Evolutionary conservation across 768 basidiomycete species (phyloP).

Genomic region (Boletus tylopilopsis): DNA sequence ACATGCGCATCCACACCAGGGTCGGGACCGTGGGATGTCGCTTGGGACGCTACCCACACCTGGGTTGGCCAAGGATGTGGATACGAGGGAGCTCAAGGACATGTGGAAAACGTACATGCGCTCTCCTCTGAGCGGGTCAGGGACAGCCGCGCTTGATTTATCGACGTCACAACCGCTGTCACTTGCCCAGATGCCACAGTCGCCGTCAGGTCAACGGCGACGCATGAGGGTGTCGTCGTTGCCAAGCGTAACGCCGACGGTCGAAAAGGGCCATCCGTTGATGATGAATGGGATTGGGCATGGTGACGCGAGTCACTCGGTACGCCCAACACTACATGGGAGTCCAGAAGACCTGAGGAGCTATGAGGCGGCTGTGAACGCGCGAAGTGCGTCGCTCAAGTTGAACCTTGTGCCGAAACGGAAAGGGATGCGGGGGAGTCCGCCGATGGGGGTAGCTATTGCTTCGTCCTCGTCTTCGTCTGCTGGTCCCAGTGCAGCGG

Average conservation of each 20-base stretch:
- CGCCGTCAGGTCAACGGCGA: slow-evolving; percentile 31
- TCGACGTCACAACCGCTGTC: slow-evolving; percentile 9
- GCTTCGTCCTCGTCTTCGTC: not conserved
- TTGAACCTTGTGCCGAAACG: slow-evolving; percentile 51
- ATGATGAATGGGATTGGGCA: slow-evolving; percentile 15
- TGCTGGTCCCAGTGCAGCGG: slow-evolving; percentile 4
- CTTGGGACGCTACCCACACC: slow-evolving; percentile 31
- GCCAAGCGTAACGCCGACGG: slow-evolving; percentile 65
- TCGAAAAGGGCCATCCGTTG: slow-evolving; percentile 20
- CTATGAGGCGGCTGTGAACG: slow-evolving; percentile 75
- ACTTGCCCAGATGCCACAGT: slow-evolving; percentile 22
- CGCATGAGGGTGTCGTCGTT: slow-evolving; percentile 62
- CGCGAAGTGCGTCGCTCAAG: slow-evolving; percentile 57
- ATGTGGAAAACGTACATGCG: slow-evolving; percentile 76
- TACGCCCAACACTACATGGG: slow-evolving; percentile 41
- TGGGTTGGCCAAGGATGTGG: slow-evolving; percentile 33
- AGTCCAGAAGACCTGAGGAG: slow-evolving; percentile 60
- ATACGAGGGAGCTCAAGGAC: slow-evolving; percentile 53
- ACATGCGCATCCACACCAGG: slow-evolving; percentile 16
- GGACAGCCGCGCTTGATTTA: slow-evolving; percentile 7
- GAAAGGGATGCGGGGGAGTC: slow-evolving; percentile 25
- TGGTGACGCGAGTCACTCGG: slow-evolving; percentile 16
- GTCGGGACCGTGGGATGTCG: slow-evolving; percentile 24
- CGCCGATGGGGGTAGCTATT: slow-evolving; percentile 6
- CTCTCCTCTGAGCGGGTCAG: slow-evolving; percentile 51